Percentiles rank a stretch among this genome's conserved stretches.
Evolutionary conservation across 2,329 filamentous ascomycete genomes (phyloP).

Genomic region (Aspergillus caelatus): DNA sequence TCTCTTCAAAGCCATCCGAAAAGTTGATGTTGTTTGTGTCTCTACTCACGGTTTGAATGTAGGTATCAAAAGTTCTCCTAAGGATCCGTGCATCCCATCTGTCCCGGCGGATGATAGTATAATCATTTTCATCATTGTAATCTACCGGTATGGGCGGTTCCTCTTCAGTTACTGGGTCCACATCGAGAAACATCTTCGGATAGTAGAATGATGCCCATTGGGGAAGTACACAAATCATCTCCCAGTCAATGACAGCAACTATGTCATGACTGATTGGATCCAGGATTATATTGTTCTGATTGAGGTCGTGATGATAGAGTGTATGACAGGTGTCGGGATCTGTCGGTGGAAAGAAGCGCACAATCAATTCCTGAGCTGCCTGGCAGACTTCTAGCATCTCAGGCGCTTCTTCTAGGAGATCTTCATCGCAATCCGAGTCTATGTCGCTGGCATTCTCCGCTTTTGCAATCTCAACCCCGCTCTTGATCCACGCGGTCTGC

Average conservation of each 20-base stretch:
- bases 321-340: neutral
- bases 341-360: neutral
- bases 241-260: neutral
- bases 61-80: neutral
- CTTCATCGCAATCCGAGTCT: neutral
- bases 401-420: neutral
- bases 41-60: neutral
- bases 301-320: neutral
- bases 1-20: neutral
- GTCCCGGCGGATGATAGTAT: neutral
- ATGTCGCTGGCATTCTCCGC: neutral
- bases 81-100: neutral
- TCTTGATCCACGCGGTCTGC: neutral
- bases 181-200: neutral
- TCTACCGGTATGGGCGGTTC: neutral
- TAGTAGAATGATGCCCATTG: neutral
- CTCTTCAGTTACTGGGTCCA: neutral
- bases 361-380: neutral
- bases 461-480: neutral
- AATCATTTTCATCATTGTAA: neutral
- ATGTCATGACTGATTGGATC: neutral
- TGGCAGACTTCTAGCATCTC: neutral
- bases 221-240: neutral
- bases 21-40: too few relatives aligned
- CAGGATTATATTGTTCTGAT: neutral